Percentiles rank a stretch among this genome's conserved stretches.
Evolutionary conservation across 257 asterid genomes (phyloP).

Genomic region (Sherardia arvensis): DNA sequence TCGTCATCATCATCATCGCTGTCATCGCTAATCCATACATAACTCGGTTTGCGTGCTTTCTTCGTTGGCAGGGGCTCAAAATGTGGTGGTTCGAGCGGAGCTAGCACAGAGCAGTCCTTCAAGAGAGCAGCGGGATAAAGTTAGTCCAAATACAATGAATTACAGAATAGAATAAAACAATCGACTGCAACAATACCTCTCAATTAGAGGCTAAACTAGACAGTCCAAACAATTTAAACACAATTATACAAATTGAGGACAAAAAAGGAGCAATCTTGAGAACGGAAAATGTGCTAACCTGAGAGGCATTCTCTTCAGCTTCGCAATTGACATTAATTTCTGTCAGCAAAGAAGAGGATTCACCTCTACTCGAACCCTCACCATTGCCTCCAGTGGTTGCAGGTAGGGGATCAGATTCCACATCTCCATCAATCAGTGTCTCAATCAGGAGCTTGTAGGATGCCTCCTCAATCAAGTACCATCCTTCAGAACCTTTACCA

Average conservation of each 20-base stretch:
- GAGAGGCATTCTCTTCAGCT: neutral
- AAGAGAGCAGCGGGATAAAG: neutral
- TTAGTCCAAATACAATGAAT: neutral
- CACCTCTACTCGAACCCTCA: neutral
- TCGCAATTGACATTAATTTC: neutral
- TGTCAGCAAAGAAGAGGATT: neutral
- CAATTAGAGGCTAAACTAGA: neutral
- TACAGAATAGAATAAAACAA: neutral
- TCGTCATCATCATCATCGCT: neutral
- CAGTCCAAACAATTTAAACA: neutral
- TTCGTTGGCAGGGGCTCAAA: neutral
- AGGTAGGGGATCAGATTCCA: neutral
- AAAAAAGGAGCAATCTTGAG: neutral
- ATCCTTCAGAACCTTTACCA: conserved; percentile 30
- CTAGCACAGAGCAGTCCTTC: neutral
- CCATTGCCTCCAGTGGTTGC: neutral
- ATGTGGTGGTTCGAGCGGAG: neutral
- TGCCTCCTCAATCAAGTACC: conserved; percentile 43
- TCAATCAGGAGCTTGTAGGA: conserved; percentile 34
- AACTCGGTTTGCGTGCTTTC: too few species aligned
- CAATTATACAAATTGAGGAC: neutral
- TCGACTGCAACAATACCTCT: neutral
- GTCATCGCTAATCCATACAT: neutral
- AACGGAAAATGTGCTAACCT: neutral
- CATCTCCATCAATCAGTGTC: conserved; percentile 17